Conservation (phyloP, 2,329 filamentous ascomycete genomes). For the Lasiodiplodia theobromae region DNA sequence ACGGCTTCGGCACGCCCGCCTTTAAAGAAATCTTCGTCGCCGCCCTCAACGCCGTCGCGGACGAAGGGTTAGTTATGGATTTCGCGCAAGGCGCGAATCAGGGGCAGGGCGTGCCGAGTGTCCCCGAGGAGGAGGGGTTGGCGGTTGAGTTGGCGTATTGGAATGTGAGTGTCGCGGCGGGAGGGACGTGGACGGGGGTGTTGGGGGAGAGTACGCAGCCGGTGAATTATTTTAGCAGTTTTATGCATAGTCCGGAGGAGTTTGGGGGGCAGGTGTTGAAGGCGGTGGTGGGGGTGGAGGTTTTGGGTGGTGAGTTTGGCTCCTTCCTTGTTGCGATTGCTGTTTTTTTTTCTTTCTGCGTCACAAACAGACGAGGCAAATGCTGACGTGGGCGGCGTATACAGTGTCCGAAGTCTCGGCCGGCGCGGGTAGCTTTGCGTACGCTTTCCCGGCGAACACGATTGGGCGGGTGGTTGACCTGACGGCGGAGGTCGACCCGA, state of each 20-base stretch:
- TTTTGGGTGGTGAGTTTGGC: not conserved
- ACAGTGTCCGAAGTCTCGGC: not conserved
- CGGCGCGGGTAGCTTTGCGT: not conserved
- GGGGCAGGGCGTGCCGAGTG: slow-evolving; percentile 55
- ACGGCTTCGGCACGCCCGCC: slow-evolving; percentile 50
- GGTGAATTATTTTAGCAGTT: slow-evolving; percentile 22
- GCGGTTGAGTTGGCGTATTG: slow-evolving; percentile 33
- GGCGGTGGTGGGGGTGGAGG: slow-evolving; percentile 32
- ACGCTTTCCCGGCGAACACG: not conserved
- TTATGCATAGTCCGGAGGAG: slow-evolving; percentile 35
- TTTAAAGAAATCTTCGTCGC: slow-evolving; percentile 41
- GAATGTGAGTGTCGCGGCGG: slow-evolving; percentile 31
- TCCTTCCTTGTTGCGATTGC: not conserved
- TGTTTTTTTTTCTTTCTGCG: not conserved
- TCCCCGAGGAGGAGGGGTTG: slow-evolving; percentile 32
- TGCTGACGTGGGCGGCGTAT: not conserved
- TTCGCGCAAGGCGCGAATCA: slow-evolving; percentile 57
- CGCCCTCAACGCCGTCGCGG: slow-evolving; percentile 43
- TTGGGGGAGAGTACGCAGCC: slow-evolving; percentile 32
- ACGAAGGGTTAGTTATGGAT: slow-evolving; percentile 52
- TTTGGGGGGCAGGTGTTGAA: slow-evolving; percentile 33
- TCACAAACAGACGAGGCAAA: too few species aligned
- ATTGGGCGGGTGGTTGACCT: slow-evolving; percentile 31
- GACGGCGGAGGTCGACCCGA: slow-evolving; percentile 30
- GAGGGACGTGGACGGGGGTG: slow-evolving; percentile 28